Conservation (phyloP, 2,329 filamentous ascomycete genomes). For the Knufia petricola region DNA sequence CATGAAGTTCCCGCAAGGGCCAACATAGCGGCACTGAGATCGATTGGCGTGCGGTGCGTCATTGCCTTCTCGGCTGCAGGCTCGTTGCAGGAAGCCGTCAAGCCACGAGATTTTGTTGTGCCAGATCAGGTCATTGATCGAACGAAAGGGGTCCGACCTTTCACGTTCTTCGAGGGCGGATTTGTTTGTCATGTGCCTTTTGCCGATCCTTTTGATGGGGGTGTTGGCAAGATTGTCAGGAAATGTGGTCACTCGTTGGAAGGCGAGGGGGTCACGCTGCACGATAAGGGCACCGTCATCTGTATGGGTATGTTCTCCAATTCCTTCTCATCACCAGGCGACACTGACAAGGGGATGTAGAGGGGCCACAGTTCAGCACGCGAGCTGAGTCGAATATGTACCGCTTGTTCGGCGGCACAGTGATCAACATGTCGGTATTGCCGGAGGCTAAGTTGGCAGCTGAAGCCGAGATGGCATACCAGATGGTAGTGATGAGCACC, state of each 20-base stretch:
- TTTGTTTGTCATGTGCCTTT: slow-evolving; percentile 92
- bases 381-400: slow-evolving; percentile 94
- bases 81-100: slow-evolving; percentile 82
- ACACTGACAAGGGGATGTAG: slow-evolving; percentile 34
- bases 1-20: slow-evolving; percentile 91
- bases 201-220: slow-evolving; percentile 83
- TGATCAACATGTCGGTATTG: slow-evolving; percentile 97
- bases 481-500: slow-evolving; percentile 98
- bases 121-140: slow-evolving; percentile 96
- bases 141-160: slow-evolving; percentile 87
- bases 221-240: slow-evolving; percentile 65
- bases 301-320: slow-evolving; percentile 65
- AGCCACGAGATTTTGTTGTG: slow-evolving; percentile 91
- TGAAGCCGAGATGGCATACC: slow-evolving; percentile 92
- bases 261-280: slow-evolving; percentile 74
- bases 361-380: slow-evolving; percentile 97
- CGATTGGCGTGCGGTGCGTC: slow-evolving; percentile 78
- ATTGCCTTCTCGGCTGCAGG: slow-evolving; percentile 95
- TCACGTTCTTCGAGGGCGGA: slow-evolving; percentile 78
- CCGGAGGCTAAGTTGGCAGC: slow-evolving; percentile 93
- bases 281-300: slow-evolving; percentile 73
- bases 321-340: background rate
- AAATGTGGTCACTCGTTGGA: slow-evolving; percentile 66
- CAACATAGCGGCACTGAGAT: slow-evolving; percentile 95
- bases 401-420: slow-evolving; percentile 80